A percentile compares a stretch with the other conserved stretches of the same genome.
These are phyloP conservation scores for Gymnopilus junonius DNA, from an alignment of 768 basidiomycete genomes.

Conservation along the genomic window DNA sequence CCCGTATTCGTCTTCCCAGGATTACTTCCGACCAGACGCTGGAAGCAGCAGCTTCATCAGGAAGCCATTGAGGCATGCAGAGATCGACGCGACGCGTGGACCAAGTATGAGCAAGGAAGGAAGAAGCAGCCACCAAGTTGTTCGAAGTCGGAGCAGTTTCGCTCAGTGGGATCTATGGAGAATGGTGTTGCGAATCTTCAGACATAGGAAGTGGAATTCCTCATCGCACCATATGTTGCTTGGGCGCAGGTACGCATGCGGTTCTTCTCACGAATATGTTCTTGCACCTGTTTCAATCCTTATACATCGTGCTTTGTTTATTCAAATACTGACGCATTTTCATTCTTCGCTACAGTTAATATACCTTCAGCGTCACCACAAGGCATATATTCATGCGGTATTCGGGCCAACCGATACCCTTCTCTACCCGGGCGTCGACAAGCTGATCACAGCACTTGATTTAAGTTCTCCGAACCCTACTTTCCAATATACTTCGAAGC, in stretches of 20 bases:
- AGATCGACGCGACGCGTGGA: slow-evolving; percentile 87
- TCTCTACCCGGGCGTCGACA: slow-evolving; percentile 86
- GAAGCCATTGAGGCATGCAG: slow-evolving; percentile 72
- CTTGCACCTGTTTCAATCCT: slow-evolving; percentile 11
- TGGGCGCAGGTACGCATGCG: slow-evolving; percentile 86
- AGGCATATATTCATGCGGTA: slow-evolving; percentile 93
- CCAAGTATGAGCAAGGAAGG: slow-evolving; percentile 90
- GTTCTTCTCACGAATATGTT: slow-evolving; percentile 15
- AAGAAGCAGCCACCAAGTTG: slow-evolving; percentile 84
- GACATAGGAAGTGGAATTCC: slow-evolving; percentile 95
- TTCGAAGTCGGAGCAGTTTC: slow-evolving; percentile 77
- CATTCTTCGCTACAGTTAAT: slow-evolving; percentile 64
- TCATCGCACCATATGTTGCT: slow-evolving; percentile 93
- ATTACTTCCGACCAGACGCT: slow-evolving; percentile 75
- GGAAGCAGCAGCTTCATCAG: slow-evolving; percentile 61
- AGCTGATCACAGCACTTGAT: slow-evolving; percentile 88
- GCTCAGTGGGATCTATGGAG: slow-evolving; percentile 94
- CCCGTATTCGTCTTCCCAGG: slow-evolving; percentile 99
- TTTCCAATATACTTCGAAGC: slow-evolving; percentile 88
- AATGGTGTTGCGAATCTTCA: slow-evolving; percentile 88
- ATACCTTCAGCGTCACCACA: slow-evolving; percentile 91
- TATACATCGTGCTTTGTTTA: neutral
- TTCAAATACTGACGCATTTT: slow-evolving; percentile 2
- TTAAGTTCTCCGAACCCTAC: slow-evolving; percentile 66
- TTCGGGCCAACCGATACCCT: slow-evolving; percentile 91